Conservation (phyloP, 2,329 filamentous ascomycete genomes). For the Colletotrichum lentis region DNA sequence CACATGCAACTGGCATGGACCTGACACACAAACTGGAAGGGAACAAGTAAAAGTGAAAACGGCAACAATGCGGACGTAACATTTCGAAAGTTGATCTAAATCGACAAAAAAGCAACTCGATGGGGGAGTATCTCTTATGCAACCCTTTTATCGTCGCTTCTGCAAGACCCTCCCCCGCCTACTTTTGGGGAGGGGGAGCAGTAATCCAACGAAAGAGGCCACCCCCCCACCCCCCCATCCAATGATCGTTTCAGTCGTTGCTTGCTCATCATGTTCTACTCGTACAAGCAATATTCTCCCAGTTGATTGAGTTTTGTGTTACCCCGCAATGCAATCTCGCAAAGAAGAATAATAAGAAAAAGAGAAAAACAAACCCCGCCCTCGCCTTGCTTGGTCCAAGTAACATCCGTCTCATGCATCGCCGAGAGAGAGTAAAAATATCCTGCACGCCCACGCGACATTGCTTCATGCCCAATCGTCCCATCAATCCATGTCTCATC, state of each 20-base stretch:
- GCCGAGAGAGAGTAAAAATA: constrained; percentile 20
- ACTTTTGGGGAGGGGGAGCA: constrained; percentile 1
- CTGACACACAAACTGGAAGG: neutral
- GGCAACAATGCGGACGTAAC: constrained; percentile 19
- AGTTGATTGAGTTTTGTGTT: constrained; percentile 20
- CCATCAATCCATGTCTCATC: constrained; percentile 35
- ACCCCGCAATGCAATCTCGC: constrained; percentile 32
- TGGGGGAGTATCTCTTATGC: constrained; percentile 15
- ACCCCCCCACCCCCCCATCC: constrained; percentile 7
- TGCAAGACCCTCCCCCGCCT: constrained; percentile 6
- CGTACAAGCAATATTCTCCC: constrained; percentile 25
- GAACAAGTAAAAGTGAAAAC: neutral
- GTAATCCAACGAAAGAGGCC: neutral
- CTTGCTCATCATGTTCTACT: constrained; percentile 28
- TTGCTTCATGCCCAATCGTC: constrained; percentile 26
- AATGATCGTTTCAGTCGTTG: constrained; percentile 2
- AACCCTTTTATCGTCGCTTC: constrained; percentile 15
- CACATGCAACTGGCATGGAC: neutral
- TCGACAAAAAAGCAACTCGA: neutral
- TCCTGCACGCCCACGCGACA: constrained; percentile 24
- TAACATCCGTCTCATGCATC: constrained; percentile 31
- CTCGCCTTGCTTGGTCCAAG: constrained; percentile 33
- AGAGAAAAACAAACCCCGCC: constrained; percentile 14
- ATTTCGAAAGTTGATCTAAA: constrained; percentile 16
- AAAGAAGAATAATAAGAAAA: neutral